Base-by-base conservation (phyloP, 1,284 basidiomycete genomes). In the Vanrija pseudolonga region DNA sequence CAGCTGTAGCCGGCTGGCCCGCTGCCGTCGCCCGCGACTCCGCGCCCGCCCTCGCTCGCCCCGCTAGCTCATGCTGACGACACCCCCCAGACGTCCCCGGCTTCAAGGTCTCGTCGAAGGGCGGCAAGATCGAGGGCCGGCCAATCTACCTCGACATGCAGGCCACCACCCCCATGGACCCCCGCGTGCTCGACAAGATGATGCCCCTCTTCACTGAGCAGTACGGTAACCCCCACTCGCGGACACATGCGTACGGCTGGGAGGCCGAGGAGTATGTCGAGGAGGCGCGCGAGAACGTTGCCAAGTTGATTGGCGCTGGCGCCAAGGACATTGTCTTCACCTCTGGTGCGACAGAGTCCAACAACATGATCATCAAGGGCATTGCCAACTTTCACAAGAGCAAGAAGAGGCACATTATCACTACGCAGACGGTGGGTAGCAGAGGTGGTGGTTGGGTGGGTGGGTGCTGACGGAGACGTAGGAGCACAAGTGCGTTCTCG, bases 401-500 rank as follows among this genome's bases (percentile, higher is more conserved):
- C 56, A 90, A 89, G 77, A 91, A 91, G 76, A 85, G 79, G 66
- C 93, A 96, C 71, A 83, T 96, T 48, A 93, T 95, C 63, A 95
- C 91, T 1, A 88, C 87, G 0, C 91, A 94, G 69, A 95, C 91
- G 7, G 90, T 90, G 55, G 65, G 84, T 78, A 17, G 38, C 14
- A 14, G 8, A 3, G n/a, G n/a, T n/a, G n/a, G 14, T 18, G 24
- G 18, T 19, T 14, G 15, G 46, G 37, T 23, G 15, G n/a, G 36
- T 19, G 17, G 19, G 39, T 23, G 9, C 19, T 53, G 38, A 43
- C 18, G 32, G 26, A 26, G 26, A 26, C 11, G 40, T 62, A 95
- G 93, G 96, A 99, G 77, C 96, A 99, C 80, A 98, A 98, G 82
- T 98, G 96, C 73, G 96, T 99, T 0, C 83, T 98, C 45, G 96